These are phyloP conservation scores for Chlorella sp. DNA, from an alignment of 139 green algal genomes.

Conservation along the genomic window DNA sequence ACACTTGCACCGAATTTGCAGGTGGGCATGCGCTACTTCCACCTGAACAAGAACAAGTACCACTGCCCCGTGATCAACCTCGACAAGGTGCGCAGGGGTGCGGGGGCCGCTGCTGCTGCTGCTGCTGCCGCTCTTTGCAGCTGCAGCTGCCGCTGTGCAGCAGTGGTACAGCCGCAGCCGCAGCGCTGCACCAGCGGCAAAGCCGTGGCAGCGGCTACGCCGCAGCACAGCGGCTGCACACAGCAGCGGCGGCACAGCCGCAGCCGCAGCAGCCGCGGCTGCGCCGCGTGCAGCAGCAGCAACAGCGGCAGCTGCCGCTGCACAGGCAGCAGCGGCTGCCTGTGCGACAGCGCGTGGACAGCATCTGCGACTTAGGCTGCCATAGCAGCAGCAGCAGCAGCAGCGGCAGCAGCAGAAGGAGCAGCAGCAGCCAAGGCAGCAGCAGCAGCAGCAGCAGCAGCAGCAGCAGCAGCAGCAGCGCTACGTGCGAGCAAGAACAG, in stretches of 20 bases:
- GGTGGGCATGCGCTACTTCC: slow-evolving; percentile 99
- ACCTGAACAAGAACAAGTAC: slow-evolving; percentile 96
- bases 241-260: too few species aligned
- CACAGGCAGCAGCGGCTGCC: neutral
- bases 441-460: neutral
- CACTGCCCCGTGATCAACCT: slow-evolving; percentile 97
- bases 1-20: slow-evolving; percentile 33
- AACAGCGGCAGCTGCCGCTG: neutral
- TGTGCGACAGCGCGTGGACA: too few species aligned
- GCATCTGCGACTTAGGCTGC: neutral
- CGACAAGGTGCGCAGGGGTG: slow-evolving; percentile 93
- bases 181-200: neutral
- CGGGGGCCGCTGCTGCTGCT: too few species aligned
- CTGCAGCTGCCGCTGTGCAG: neutral
- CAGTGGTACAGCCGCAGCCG: neutral
- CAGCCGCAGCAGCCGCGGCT: neutral
- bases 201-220: too few species aligned
- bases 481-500: neutral
- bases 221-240: too few species aligned
- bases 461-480: neutral
- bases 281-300: too few species aligned
- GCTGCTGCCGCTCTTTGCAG: neutral
- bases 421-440: too few species aligned
- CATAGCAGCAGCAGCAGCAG: neutral
- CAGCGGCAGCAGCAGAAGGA: neutral